These are phyloP conservation scores for Stagonosporopsis cucurbitacearum DNA, from an alignment of 2,329 filamentous ascomycete species.

Conservation along the genomic window DNA sequence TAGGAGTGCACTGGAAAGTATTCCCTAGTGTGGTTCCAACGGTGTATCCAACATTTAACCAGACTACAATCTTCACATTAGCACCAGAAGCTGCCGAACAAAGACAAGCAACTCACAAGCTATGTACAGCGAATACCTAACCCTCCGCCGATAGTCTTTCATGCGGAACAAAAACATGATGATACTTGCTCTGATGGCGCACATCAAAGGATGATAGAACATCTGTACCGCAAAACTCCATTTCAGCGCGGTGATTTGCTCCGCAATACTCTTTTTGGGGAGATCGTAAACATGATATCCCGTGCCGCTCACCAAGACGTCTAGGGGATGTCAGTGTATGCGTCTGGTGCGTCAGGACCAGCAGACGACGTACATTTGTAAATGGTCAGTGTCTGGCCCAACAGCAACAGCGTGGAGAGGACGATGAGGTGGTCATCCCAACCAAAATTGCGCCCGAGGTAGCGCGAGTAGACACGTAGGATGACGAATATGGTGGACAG, in stretches of 20 bases:
- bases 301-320: constrained; percentile 40
- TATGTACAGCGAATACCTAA: constrained; percentile 39
- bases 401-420: constrained; percentile 31
- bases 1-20: constrained; percentile 46
- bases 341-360: background rate
- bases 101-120: constrained; percentile 31
- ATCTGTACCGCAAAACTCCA: constrained; percentile 49
- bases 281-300: constrained; percentile 44
- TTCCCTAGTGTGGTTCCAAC: constrained; percentile 44
- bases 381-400: constrained; percentile 31
- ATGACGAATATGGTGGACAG: constrained; percentile 38
- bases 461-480: constrained; percentile 36
- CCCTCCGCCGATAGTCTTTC: constrained; percentile 39
- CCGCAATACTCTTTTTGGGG: constrained; percentile 36
- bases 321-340: constrained; percentile 18
- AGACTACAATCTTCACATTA: constrained; percentile 26
- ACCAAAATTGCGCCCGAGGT: constrained; percentile 39
- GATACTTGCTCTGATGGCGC: constrained; percentile 47
- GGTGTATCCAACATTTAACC: constrained; percentile 46
- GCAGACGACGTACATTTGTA: constrained; percentile 32
- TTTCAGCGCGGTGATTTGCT: constrained; percentile 36
- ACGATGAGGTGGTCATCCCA: constrained; percentile 46
- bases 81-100: background rate
- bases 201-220: constrained; percentile 49
- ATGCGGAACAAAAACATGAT: constrained; percentile 49